These are phyloP conservation scores for Gliomastix tumulicola DNA, from an alignment of 2,329 filamentous ascomycete species.

Conservation along the genomic window DNA sequence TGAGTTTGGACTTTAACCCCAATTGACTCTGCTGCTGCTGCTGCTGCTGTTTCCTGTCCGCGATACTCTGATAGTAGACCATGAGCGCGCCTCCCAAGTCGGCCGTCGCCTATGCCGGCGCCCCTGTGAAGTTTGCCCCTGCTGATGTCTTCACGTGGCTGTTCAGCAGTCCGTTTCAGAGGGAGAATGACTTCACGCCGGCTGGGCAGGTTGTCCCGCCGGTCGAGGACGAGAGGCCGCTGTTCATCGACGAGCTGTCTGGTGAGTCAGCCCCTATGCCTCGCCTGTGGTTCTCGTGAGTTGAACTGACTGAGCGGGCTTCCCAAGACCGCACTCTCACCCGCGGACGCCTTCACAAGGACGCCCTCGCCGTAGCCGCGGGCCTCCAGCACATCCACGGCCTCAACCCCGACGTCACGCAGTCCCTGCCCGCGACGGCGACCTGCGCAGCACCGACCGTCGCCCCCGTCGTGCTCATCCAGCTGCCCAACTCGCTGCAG, in stretches of 20 bases:
- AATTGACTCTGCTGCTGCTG: no score
- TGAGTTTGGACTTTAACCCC: no score
- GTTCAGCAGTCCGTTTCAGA: slow-evolving; percentile 27
- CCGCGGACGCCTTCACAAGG: slow-evolving; percentile 20
- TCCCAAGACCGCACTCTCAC: slow-evolving; percentile 25
- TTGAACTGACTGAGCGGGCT: neutral
- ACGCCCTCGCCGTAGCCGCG: slow-evolving; percentile 26
- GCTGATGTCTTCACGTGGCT: slow-evolving; percentile 26
- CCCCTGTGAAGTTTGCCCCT: slow-evolving; percentile 1
- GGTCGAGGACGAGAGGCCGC: slow-evolving; percentile 21
- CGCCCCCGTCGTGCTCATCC: slow-evolving; percentile 31
- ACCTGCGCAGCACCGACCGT: slow-evolving; percentile 28
- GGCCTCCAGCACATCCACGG: slow-evolving; percentile 22
- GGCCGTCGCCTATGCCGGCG: no score
- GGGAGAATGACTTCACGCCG: slow-evolving; percentile 18
- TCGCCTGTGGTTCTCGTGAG: neutral
- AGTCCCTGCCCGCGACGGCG: slow-evolving; percentile 27
- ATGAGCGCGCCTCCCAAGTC: no score
- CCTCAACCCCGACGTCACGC: slow-evolving; percentile 22
- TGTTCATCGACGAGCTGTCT: slow-evolving; percentile 31
- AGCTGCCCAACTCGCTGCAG: slow-evolving; percentile 32
- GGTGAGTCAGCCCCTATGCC: slow-evolving; percentile 16
- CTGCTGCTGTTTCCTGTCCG: no score
- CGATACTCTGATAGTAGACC: no score
- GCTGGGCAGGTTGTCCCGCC: slow-evolving; percentile 17